Evolutionary conservation across 106 monocot genomes (phyloP), one percentile per base, ranked within the genome.

Genomic region (Alisma plantagoaquatica): DNA sequence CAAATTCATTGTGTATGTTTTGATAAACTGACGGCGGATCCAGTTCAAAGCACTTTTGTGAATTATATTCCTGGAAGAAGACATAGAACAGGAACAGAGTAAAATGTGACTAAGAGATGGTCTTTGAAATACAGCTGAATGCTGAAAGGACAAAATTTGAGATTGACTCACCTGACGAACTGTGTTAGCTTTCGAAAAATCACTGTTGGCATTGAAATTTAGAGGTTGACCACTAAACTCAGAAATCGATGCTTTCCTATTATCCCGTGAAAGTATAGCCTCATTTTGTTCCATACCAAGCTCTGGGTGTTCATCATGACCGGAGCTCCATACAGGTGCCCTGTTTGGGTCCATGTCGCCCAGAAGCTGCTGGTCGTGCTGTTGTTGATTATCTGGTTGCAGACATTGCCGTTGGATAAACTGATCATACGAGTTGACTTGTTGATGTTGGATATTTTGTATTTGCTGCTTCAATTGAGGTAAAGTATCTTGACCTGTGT

Each of bases 1-100:
- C 74, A 70, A 77, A 61, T 61, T 81, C 77, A 58, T 81, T 74
- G 16, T 77, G 77, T 4, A 77, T 66, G 22, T 78, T 67, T 20
- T 73, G 45, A 3, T 75, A 57, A 56, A 64, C 60, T 31, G 64
- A 62, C 24, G 66, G 29, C 53, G 71, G 79, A 23, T 74, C 61
- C 51, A 49, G 30, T n/a, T n/a, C n/a, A n/a, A n/a, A n/a, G n/a
- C n/a, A n/a, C n/a, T 28, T 38, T 35, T 9, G 66, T 66, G 12
- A 72, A 35, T 67, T 68, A 66, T 60, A 41, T 51, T 28, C 53
- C 29, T 32, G 76, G 80, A 26, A 77, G 57, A 45, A 54, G 54
- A 79, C 73, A 80, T 21, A 79, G 70, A 49, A 53, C 49, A 31
- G 70, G 92, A n/a, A n/a, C 49, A 62, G 38, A 20, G 67, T 52